Conservation (phyloP, 208 protist species). For the Trypanosoma platydactyli region DNA sequence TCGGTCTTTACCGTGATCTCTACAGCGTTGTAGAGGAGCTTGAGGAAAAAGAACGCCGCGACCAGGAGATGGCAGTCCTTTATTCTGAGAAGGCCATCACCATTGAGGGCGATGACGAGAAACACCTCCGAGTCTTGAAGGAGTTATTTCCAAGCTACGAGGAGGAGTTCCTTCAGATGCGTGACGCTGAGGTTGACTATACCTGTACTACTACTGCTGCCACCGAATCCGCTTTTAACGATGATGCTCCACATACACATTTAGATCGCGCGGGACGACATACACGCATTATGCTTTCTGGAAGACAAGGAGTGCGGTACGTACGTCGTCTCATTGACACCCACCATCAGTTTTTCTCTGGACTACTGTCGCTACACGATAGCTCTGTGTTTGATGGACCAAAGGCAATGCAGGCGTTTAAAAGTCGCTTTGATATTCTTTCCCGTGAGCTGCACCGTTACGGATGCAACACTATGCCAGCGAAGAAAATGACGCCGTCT, state of each 20-base stretch:
- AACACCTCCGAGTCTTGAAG: slow-evolving; percentile 80
- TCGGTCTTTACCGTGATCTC: slow-evolving; percentile 64
- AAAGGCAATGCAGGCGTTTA: slow-evolving; percentile 45
- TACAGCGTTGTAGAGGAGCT: slow-evolving; percentile 69
- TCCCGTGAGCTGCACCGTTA: slow-evolving; percentile 46
- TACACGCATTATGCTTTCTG: slow-evolving; percentile 73
- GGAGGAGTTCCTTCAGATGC: slow-evolving; percentile 77
- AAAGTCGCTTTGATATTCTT: slow-evolving; percentile 69
- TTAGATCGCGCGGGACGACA: slow-evolving; percentile 55
- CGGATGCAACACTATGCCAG: slow-evolving; percentile 14
- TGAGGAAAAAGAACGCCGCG: slow-evolving; percentile 71
- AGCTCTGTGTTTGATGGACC: slow-evolving; percentile 22
- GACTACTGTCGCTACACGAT: slow-evolving; percentile 43
- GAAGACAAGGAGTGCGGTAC: slow-evolving; percentile 58
- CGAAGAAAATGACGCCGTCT: slow-evolving; percentile 1
- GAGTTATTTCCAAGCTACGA: slow-evolving; percentile 94
- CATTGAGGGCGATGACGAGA: slow-evolving; percentile 93
- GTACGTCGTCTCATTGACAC: slow-evolving; percentile 65
- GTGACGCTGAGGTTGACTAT: slow-evolving; percentile 36
- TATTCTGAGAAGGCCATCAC: slow-evolving; percentile 89
- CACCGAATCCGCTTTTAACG: not conserved
- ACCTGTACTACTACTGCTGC: not conserved
- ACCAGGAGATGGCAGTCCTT: slow-evolving; percentile 85
- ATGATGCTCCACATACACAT: too few relatives aligned
- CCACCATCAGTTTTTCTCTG: slow-evolving; percentile 71